Base-by-base conservation (phyloP, 139 green algal genomes). In the Chlorella sp. region DNA sequence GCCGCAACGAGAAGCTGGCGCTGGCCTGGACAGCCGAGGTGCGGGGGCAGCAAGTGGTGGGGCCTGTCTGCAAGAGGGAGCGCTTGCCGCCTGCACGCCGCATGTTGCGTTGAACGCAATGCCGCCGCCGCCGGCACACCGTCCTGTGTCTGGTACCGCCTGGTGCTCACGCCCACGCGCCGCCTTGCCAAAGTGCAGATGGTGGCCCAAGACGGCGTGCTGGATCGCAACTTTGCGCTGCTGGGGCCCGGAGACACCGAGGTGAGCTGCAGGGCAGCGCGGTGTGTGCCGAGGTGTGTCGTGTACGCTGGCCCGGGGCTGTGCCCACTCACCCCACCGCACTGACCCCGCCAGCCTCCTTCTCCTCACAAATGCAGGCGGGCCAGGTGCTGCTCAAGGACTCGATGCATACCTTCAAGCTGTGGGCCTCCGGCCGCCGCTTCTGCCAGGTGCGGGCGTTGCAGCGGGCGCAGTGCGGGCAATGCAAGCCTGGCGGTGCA, bases 191-290 rank as follows among this genome's bases (percentile, higher is more conserved):
- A n/a, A n/a, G 28, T 58, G 41, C 64, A 88, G 68, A 24, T 88
- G 34, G 76, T 83, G 8, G 38, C 43, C 6, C 3, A 69, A 0
- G 83, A 58, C 41, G 75, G 83, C 30, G 60, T 84, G 65, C 54
- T 88, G 67, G 75, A 83, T 34, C 40, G 82, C 64, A 83, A 90
- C 41, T 90, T 90, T 67, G 43, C 73, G 16, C 40, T 84, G 76
- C 54, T 83, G 51, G 81, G 85, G 2, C 77, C 69, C 4, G 58
- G 65, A 0, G 76, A 82, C 60, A 81, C 56, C 8, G 54, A 65
- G 80, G 65, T 83, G 77, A 40, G 77, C 11, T 32, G 22, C 6
- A 9, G 20, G 17, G 2, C 36, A 13, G 58, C 7, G 26, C 32
- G 20, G 30, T 48, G n/a, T 58, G 48, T 11, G 46, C 3, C 22